Base-by-base conservation (phyloP, 2,329 filamentous ascomycete species). In the Metarhizium brunneum region DNA sequence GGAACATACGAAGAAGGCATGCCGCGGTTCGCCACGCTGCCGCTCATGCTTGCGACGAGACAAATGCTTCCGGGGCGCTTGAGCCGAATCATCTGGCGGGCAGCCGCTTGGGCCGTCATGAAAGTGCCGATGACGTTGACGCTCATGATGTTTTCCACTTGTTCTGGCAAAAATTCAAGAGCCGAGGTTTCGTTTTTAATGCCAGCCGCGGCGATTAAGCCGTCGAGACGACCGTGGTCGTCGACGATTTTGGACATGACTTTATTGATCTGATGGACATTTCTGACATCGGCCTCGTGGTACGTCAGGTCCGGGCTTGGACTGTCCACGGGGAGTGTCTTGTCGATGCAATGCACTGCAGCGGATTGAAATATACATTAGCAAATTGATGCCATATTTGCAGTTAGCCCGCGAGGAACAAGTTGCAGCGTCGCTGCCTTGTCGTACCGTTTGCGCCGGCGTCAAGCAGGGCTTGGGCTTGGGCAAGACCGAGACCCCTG, bases 381-480 rank as follows among this genome's bases (percentile, higher is more conserved):
- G 25, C 25, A 25, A 25, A 25, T 25, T 25, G 25, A 25, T 25
- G 25, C 25, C 25, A 25, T 25, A 25, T 25, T 25, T 1, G 25
- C 25, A 25, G 25, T 25, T 25, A 25, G 25, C 25, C 25, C 3
- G 25, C 25, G 25, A 4, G 25, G 25, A 25, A 25, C 25, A 25
- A 25, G 25, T 25, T 25, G 25, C 25, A 25, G 25, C 25, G 25
- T 25, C 4, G 25, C 25, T 25, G 25, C 25, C 25, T 54, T 87
- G 81, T 60, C 84, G 82, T 52, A 82, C 81, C 80, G 60, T 75
- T 87, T 29, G 86, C 88, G 20, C 88, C 88, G 29, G 87, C 87
- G 69, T 92, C 87, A 13, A 89, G 74, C 14, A 92, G 71, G 1
- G 84, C 87, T 63, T 92, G 87, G 1, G 86, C 82, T 63, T 91